Evolutionary conservation across 2,329 filamentous ascomycete species (phyloP), one percentile per base, ranked within the genome.

Genomic region (Aphanocladium album): DNA sequence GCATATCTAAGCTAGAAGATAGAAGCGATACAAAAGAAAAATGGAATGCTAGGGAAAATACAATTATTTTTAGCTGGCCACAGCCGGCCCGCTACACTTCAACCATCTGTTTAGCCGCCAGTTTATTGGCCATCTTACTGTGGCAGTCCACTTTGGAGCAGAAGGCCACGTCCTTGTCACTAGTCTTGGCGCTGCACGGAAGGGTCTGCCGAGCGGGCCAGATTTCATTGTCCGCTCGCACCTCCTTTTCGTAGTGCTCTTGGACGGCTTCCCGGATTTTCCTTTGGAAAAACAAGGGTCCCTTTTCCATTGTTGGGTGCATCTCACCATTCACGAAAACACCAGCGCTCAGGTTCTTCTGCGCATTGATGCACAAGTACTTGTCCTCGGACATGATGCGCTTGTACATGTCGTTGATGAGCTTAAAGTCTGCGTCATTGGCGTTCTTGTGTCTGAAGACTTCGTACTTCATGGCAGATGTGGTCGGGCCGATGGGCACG

Each of bases 371-470:
- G 73, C 85, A 88, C 27, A 88, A 80, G 9, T 80, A 76, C 67
- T 87, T 87, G 74, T 88, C 85, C 70, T 88, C 85, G 1, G 78
- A 77, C 81, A 87, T 83, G 70, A 88, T 80, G 43, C 82, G 80
- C 71, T 83, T 84, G 75, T 87, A 88, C 66, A 87, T 82, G 50
- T 81, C 72, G 69, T 78, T 80, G 70, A 87, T 83, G 57, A 76
- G 71, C 16, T 77, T 71, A 68, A 87, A 88, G 62, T 85, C 80
- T 27, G 80, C 80, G 17, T 86, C 80, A n/a, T 76, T 77, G 4
- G 83, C 80, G 68, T 82, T 73, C 69, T 83, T 84, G 77, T 87
- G 83, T 62, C 83, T 78, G 76, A 80, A 88, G 54, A 88, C 80
- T 68, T 88, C 83, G 70, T 88, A 87, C 60, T 77, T 76, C 81